Conservation (phyloP, 129 eudicot species). For the Gnaphalium uliginosum region DNA sequence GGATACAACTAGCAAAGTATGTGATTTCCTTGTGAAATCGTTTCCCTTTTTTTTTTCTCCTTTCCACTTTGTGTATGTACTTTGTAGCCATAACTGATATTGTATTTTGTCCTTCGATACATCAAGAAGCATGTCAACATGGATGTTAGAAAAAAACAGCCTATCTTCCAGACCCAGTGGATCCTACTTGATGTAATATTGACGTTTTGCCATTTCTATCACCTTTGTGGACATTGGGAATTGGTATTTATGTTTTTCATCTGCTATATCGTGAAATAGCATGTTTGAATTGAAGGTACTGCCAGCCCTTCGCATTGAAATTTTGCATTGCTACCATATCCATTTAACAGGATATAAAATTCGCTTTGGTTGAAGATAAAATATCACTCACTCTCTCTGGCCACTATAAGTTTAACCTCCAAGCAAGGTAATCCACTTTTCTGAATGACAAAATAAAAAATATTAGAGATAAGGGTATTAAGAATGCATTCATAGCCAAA, state of each 20-base stretch:
- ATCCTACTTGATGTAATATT: constrained; percentile 10
- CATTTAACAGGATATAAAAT: constrained; percentile 36
- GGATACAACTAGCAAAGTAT: too few relatives aligned
- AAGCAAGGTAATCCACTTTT: constrained; percentile 75
- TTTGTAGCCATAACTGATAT: neutral
- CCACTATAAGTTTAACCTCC: constrained; percentile 77
- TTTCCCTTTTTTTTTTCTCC: constrained; percentile 35
- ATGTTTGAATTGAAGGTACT: neutral
- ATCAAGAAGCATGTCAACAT: neutral
- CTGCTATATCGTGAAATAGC: neutral
- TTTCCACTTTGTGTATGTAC: neutral
- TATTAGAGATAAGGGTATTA: too few relatives aligned
- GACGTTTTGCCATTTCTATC: neutral
- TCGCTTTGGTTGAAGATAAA: constrained; percentile 47
- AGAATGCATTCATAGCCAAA: too few relatives aligned
- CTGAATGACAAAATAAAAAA: constrained; percentile 34
- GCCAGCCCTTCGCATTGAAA: constrained; percentile 33
- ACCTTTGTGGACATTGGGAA: neutral
- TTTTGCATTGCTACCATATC: constrained; percentile 48
- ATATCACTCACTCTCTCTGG: constrained; percentile 73
- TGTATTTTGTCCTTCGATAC: constrained; percentile 2
- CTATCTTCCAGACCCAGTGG: neutral
- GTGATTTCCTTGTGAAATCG: neutral
- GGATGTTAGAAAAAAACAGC: neutral
- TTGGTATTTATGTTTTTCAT: neutral